phyloP scores from a whole-genome alignment of 2,329 filamentous ascomycete species.

The Ciborinia camelliae region DNA sequence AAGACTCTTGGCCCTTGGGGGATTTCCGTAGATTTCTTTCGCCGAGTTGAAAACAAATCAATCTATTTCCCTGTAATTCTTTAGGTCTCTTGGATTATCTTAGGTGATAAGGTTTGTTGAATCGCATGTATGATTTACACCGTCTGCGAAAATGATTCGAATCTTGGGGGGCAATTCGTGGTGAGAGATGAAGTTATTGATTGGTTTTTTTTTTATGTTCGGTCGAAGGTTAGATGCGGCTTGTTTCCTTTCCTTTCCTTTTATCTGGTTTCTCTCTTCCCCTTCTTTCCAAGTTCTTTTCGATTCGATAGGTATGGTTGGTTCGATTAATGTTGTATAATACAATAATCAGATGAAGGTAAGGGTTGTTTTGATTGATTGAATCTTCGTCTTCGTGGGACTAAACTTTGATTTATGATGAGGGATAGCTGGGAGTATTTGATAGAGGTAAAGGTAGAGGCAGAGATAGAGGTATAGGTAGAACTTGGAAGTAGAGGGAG shows the following conservation, averaged over 20 bases:
- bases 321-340: no score
- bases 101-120: neutral
- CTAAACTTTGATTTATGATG: constrained; percentile 3
- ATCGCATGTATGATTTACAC: neutral
- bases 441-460: neutral
- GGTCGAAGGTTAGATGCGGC: neutral
- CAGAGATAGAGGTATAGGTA: no score
- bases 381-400: no score
- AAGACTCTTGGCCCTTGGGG: no score
- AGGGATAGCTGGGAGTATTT: neutral
- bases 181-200: neutral
- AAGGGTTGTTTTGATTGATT: no score
- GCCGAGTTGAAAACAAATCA: neutral
- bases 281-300: neutral
- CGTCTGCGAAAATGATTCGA: neutral
- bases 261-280: neutral
- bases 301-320: neutral
- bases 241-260: no score
- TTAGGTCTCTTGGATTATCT: neutral
- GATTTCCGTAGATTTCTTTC: neutral
- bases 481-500: neutral
- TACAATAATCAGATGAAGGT: no score
- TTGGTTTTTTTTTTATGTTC: neutral
- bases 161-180: neutral
- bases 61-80: neutral